Evolutionary conservation across 1,284 basidiomycete genomes (phyloP).

Genomic region (Apiotrichum veenhuisii): DNA sequence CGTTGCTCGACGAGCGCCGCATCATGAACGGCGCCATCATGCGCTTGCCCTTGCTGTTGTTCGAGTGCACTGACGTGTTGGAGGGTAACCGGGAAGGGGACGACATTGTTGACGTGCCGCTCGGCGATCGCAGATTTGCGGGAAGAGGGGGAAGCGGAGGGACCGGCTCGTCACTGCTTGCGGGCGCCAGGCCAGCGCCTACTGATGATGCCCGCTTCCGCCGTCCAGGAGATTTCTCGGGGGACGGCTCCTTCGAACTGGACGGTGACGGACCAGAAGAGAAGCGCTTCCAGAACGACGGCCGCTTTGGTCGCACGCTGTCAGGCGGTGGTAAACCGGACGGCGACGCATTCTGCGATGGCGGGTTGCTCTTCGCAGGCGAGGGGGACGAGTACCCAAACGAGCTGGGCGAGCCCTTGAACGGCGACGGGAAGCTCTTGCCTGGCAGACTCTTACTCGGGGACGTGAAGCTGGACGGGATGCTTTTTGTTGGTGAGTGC

Average conservation of each 20-base stretch:
- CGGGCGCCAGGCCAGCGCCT: constrained; percentile 6
- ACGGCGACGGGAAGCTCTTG: neutral
- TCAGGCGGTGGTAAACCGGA: neutral
- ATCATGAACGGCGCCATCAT: constrained; percentile 17
- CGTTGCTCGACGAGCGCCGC: constrained; percentile 33
- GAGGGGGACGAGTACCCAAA: neutral
- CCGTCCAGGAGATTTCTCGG: neutral
- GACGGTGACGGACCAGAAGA: constrained; percentile 19
- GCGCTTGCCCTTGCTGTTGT: constrained; percentile 3
- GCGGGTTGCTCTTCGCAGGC: neutral
- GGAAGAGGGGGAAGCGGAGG: constrained; percentile 35
- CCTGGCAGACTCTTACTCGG: neutral
- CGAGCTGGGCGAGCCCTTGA: neutral
- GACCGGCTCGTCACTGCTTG: constrained; percentile 12
- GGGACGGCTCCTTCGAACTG: neutral
- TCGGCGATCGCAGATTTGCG: constrained; percentile 31
- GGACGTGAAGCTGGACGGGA: neutral
- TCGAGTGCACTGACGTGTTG: constrained; percentile 3
- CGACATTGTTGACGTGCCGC: constrained; percentile 11
- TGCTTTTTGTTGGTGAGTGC: neutral
- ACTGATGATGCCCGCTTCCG: constrained; percentile 29
- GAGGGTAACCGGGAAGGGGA: constrained; percentile 1
- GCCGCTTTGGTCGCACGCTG: constrained; percentile 4
- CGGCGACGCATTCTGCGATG: neutral
- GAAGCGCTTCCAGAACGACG: constrained; percentile 36